Percentiles rank a stretch among this genome's conserved stretches.
phyloP scores from a whole-genome alignment of 257 asterid species.

The Petrea volubilis region DNA sequence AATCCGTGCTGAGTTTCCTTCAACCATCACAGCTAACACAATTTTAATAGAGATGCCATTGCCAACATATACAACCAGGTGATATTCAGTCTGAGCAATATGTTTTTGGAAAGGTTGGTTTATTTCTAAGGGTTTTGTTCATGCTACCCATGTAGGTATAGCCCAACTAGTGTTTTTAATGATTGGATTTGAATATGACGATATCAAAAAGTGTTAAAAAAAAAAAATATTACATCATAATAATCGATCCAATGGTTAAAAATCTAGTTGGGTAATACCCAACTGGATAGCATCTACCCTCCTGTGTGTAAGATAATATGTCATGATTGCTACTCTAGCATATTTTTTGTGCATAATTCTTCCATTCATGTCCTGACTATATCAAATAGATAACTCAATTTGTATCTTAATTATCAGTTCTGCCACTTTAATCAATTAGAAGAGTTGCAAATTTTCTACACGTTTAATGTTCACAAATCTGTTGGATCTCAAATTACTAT shows the following conservation, averaged over 20 bases:
- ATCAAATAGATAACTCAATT: neutral
- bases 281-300: too few species aligned
- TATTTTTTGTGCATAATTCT: slow-evolving; percentile 13
- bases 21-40: slow-evolving; percentile 85
- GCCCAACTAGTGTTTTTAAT: too few species aligned
- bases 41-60: slow-evolving; percentile 88
- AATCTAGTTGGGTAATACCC: too few species aligned
- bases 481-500: neutral
- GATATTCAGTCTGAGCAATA: slow-evolving; percentile 28
- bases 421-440: neutral
- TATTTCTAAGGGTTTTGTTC: too few species aligned
- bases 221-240: too few species aligned
- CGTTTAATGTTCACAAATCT: neutral
- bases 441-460: neutral
- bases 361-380: slow-evolving; percentile 10
- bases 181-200: too few species aligned
- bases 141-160: too few species aligned
- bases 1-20: slow-evolving; percentile 92
- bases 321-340: neutral
- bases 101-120: neutral
- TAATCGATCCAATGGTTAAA: too few species aligned
- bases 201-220: too few species aligned
- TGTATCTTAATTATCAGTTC: slow-evolving; percentile 6
- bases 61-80: slow-evolving; percentile 94
- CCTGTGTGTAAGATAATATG: neutral